phyloP scores from a whole-genome alignment of 2,329 filamentous ascomycete genomes.

The Paraphoma sp. region DNA sequence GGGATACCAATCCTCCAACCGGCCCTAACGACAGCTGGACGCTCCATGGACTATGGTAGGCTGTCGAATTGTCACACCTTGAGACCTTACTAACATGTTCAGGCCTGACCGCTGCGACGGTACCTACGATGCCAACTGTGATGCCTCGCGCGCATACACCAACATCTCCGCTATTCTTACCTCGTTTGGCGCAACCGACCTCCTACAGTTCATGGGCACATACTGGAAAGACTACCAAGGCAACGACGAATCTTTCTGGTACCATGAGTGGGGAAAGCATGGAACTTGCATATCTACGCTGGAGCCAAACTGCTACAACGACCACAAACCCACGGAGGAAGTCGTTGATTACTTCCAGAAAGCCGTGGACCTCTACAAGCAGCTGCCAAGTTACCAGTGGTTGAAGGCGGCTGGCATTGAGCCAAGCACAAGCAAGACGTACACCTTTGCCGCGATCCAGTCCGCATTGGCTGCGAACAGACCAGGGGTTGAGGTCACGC shows the following conservation, averaged over 20 bases:
- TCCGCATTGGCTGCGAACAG: conserved; percentile 60
- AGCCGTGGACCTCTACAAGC: conserved; percentile 70
- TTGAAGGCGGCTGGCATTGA: conserved; percentile 67
- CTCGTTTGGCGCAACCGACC: conserved; percentile 59
- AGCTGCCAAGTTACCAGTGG: conserved; percentile 69
- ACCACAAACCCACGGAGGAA: conserved; percentile 65
- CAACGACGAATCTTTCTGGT: conserved; percentile 70
- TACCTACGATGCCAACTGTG: conserved; percentile 71
- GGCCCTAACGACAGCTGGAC: conserved; percentile 76
- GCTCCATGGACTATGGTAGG: conserved; percentile 71
- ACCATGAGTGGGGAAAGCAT: conserved; percentile 75
- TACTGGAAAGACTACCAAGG: conserved; percentile 76
- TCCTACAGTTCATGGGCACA: conserved; percentile 70
- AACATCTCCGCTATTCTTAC: conserved; percentile 70
- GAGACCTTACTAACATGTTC: background rate
- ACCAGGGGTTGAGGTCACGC: conserved; percentile 64
- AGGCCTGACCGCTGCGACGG: conserved; percentile 69
- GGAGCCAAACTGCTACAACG: conserved; percentile 67
- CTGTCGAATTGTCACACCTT: background rate
- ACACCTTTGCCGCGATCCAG: conserved; percentile 66
- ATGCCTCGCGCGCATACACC: conserved; percentile 65
- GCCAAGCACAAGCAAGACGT: conserved; percentile 63
- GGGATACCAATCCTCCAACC: conserved; percentile 70
- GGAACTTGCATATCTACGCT: conserved; percentile 77
- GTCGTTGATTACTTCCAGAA: conserved; percentile 73